These are phyloP conservation scores for Salix exigua DNA, from an alignment of 345 rosid genomes.

Conservation along the genomic window DNA sequence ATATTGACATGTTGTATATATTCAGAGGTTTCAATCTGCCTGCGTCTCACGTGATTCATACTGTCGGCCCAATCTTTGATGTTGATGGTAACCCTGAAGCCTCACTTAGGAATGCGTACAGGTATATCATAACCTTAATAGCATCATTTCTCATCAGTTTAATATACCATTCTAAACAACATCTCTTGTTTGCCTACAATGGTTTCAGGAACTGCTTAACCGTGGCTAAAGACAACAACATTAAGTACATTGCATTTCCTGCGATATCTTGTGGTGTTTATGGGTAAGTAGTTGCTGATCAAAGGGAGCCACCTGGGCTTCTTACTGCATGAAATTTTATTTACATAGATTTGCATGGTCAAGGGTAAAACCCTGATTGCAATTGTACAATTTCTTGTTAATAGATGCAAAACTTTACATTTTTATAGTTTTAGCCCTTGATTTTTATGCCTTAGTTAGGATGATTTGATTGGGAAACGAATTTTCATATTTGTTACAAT, in stretches of 20 bases:
- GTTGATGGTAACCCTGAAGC: conserved; percentile 45
- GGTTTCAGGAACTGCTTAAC: conserved; percentile 61
- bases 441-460: neutral
- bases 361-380: too few relatives aligned
- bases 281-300: conserved; percentile 35
- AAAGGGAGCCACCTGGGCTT: neutral
- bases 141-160: neutral
- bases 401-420: neutral
- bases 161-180: neutral
- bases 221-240: conserved; percentile 64
- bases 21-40: conserved; percentile 78
- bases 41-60: conserved; percentile 69
- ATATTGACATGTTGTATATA: conserved; percentile 1
- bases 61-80: conserved; percentile 76
- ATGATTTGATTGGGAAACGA: neutral
- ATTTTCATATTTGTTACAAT: neutral
- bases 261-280: conserved; percentile 81
- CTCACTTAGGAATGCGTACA: conserved; percentile 58
- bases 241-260: conserved; percentile 74
- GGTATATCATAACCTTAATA: conserved; percentile 25
- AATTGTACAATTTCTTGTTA: neutral
- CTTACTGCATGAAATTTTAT: too few relatives aligned
- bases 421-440: neutral
- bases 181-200: conserved; percentile 7
- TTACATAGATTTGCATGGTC: too few relatives aligned